phyloP scores from a whole-genome alignment of 352 stramenopile genomes.

The Phytophthora hibernalis region DNA sequence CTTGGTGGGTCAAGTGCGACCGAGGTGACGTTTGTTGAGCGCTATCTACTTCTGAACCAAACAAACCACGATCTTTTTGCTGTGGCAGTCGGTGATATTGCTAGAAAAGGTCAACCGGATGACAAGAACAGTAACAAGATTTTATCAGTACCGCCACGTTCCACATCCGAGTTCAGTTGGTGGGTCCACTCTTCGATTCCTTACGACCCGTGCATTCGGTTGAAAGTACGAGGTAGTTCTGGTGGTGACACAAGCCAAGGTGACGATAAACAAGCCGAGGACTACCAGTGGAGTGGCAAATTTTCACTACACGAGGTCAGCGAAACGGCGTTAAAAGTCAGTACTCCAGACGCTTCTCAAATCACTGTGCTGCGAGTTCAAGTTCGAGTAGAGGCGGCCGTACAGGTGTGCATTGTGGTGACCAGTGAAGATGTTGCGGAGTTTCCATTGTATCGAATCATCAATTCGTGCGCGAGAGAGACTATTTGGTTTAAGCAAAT shows the following conservation, averaged over 20 bases:
- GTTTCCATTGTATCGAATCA: conserved; percentile 80
- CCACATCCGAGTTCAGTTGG: conserved; percentile 77
- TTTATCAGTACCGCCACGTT: conserved; percentile 42
- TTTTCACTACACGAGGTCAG: conserved; percentile 86
- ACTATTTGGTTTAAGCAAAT: conserved; percentile 86
- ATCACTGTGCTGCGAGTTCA: conserved; percentile 86
- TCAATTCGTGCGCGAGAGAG: conserved; percentile 76
- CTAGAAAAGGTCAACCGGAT: conserved; percentile 26
- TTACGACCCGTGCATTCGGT: conserved; percentile 65
- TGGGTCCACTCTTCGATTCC: conserved; percentile 53
- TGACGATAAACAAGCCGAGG: conserved; percentile 17
- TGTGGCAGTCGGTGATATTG: conserved; percentile 57
- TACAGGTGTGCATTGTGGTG: conserved; percentile 80
- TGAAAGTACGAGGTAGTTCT: conserved; percentile 52
- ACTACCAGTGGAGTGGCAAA: conserved; percentile 82
- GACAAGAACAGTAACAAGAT: conserved; percentile 27
- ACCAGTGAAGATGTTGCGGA: conserved; percentile 68
- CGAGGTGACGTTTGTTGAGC: conserved; percentile 83
- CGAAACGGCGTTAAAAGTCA: conserved; percentile 87
- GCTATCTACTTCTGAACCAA: conserved; percentile 82
- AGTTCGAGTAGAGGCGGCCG: conserved; percentile 73
- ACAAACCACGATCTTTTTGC: conserved; percentile 65
- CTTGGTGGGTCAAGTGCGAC: conserved; percentile 66
- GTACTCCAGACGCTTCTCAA: conserved; percentile 78
- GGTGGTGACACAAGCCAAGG: background rate